A percentile compares a stretch with the other conserved stretches of the same genome.
Evolutionary conservation across 73 alveolate species (phyloP).

Genomic region (Durusdinium trenchii): DNA sequence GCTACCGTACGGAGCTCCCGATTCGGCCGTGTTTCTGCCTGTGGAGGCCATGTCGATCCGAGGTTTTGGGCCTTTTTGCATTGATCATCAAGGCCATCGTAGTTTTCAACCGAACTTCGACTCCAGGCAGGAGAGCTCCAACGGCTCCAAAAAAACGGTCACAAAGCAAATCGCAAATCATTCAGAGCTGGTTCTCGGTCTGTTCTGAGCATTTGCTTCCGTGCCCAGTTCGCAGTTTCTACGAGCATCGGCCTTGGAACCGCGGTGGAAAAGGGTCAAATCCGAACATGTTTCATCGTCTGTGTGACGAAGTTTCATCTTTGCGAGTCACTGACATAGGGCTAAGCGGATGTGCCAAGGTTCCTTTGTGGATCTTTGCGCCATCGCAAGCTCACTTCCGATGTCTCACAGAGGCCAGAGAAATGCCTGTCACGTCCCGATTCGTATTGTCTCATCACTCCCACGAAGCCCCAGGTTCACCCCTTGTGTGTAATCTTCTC

Average conservation of each 20-base stretch:
- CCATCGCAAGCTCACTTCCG: conserved; percentile 72
- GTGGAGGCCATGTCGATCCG: neutral
- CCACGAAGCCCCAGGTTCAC: neutral
- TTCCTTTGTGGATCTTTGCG: conserved; percentile 81
- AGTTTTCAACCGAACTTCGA: conserved; percentile 20
- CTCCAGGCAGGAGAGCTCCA: conserved; percentile 43
- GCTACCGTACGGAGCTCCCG: conserved; percentile 36
- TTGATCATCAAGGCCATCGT: conserved; percentile 62
- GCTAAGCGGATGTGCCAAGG: neutral
- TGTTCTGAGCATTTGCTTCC: neutral
- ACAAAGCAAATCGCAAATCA: neutral
- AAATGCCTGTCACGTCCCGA: too few relatives aligned
- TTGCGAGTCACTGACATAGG: neutral
- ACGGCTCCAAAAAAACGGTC: too few relatives aligned
- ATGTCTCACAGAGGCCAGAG: conserved; percentile 68
- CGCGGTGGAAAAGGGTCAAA: too few relatives aligned
- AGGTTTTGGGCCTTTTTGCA: conserved; percentile 73
- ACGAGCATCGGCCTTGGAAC: neutral
- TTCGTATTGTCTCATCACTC: too few relatives aligned
- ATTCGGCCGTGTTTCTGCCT: neutral
- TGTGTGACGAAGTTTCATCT: neutral
- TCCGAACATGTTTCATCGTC: too few relatives aligned
- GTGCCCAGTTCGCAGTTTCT: conserved; percentile 57
- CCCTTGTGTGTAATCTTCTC: neutral
- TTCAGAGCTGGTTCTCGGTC: neutral